phyloP scores from a whole-genome alignment of 1,139 yeast species.

The Geotrichum citri-aurantii region DNA sequence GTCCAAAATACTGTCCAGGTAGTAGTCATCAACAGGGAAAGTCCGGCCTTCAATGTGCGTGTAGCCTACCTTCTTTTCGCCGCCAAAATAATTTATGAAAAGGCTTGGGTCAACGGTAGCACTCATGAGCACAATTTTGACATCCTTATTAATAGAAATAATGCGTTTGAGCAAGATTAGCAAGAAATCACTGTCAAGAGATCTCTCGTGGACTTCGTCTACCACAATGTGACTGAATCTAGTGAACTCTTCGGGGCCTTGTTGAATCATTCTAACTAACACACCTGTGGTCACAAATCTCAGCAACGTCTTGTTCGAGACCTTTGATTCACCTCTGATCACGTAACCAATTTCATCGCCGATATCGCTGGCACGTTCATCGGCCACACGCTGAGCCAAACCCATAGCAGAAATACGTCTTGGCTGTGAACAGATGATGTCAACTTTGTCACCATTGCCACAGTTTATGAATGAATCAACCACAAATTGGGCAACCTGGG shows the following conservation, averaged over 20 bases:
- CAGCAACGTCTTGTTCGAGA: slow-evolving; percentile 56
- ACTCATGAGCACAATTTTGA: slow-evolving; percentile 81
- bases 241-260: slow-evolving; percentile 39
- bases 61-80: slow-evolving; percentile 31
- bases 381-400: slow-evolving; percentile 85
- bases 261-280: slow-evolving; percentile 74
- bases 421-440: slow-evolving; percentile 88
- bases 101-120: slow-evolving; percentile 81
- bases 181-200: slow-evolving; percentile 83
- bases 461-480: slow-evolving; percentile 50
- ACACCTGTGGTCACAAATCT: slow-evolving; percentile 93
- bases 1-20: slow-evolving; percentile 58
- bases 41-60: slow-evolving; percentile 87
- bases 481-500: slow-evolving; percentile 86
- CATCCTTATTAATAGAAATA: slow-evolving; percentile 35
- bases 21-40: slow-evolving; percentile 76
- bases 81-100: slow-evolving; percentile 59
- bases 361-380: slow-evolving; percentile 61
- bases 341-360: slow-evolving; percentile 85
- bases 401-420: slow-evolving; percentile 95
- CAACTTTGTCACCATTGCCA: slow-evolving; percentile 42
- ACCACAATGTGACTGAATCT: slow-evolving; percentile 64
- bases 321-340: slow-evolving; percentile 82
- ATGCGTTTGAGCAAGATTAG: slow-evolving; percentile 68
- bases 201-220: slow-evolving; percentile 95